Conservation (phyloP, 257 asterid species). For the Solanum appendiculatum region DNA sequence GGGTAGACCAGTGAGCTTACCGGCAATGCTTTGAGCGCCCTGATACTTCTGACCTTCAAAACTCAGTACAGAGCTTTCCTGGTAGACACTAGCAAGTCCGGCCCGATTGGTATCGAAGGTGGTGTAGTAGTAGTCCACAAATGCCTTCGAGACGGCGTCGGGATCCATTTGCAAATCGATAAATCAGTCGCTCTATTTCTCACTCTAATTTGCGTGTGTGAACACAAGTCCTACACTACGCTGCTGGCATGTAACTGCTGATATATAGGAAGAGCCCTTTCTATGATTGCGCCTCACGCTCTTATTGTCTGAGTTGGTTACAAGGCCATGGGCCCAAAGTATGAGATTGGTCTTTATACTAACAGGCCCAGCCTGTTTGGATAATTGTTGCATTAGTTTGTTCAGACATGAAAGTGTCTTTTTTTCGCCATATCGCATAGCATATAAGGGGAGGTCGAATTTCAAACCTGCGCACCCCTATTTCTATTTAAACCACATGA, state of each 20-base stretch:
- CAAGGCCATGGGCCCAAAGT: background rate
- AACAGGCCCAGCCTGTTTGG: background rate
- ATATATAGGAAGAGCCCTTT: background rate
- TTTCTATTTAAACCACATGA: no score
- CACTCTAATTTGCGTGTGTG: background rate
- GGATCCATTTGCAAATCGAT: slow-evolving; percentile 32
- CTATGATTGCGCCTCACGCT: background rate
- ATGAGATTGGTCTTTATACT: background rate
- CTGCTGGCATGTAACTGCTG: background rate
- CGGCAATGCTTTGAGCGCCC: slow-evolving; percentile 25
- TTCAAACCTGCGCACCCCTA: no score
- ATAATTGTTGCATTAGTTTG: background rate
- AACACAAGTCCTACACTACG: background rate
- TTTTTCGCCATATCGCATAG: no score
- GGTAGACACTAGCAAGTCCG: slow-evolving; percentile 32
- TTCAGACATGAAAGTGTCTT: no score
- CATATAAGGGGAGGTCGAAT: no score
- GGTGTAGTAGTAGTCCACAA: slow-evolving; percentile 47
- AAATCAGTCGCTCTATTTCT: background rate
- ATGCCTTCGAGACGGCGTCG: slow-evolving; percentile 38
- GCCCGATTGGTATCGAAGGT: slow-evolving; percentile 41
- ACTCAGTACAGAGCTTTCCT: slow-evolving; percentile 37
- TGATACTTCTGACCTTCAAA: slow-evolving; percentile 52
- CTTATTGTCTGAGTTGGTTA: background rate
- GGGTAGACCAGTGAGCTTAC: slow-evolving; percentile 30